Evolutionary conservation across 2,329 filamentous ascomycete genomes (phyloP), one percentile per base, ranked within the genome.

Genomic region (Elsinoe ampelina): DNA sequence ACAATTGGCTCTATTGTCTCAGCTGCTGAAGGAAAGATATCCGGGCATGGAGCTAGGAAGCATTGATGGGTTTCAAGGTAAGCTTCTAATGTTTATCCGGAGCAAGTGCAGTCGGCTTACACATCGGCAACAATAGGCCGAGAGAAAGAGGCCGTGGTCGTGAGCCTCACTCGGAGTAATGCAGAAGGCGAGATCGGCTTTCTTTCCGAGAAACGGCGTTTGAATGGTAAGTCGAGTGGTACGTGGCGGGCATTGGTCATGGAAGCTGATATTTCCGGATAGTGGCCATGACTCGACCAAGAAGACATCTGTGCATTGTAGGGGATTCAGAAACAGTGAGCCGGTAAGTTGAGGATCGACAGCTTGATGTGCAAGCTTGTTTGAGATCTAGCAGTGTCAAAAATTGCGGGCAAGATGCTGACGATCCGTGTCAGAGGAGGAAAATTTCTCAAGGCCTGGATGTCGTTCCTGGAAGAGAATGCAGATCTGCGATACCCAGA

Each of bases 211-310:
- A 95, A 91, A 77, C 81, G 93, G 61, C 80, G 93, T 60, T 74
- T 98, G 62, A 98, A 98, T 69, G 92, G 89, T 95, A 77, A 72
- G 82, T 73, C 54, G 17, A 12, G n/a, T 12, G 36, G 32, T 12
- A 19, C 8, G 26, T 7, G 26, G 42, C 19, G 34, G n/a, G 19
- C 38, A 39, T 32, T 45, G 17, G 41, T 47, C 22, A 34, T 11
- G 47, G 32, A 52, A 60, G 30, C 61, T 58, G 26, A 45, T 22
- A 30, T 54, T 57, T 54, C 34, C 41, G 35, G 64, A 17, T n/a
- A 95, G 91, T 97, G 64, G 92, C 93, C 55, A 97, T 98, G 91
- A 98, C 93, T 60, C 83, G 93, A 62, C 89, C 93, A 5, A 92
- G 87, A 74, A 82, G 93, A 63, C 92, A 93, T 67, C 77, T 98